Percentiles rank a stretch among this genome's conserved stretches.
These are phyloP conservation scores for Aspergillus incahuasiensis DNA, from an alignment of 495 filamentous ascomycete species.

Conservation along the genomic window DNA sequence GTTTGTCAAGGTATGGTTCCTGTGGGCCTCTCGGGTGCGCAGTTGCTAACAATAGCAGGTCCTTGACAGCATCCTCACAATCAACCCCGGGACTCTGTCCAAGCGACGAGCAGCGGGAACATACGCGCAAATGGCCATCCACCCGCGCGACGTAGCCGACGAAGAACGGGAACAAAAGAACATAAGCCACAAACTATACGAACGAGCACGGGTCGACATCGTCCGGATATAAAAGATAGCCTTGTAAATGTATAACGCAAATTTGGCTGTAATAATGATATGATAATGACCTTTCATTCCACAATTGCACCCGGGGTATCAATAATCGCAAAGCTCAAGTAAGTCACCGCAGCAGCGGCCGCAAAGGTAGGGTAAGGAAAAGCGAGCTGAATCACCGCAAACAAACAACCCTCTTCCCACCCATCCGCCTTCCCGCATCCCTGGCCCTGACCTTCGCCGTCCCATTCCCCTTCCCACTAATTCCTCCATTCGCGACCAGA, in stretches of 20 bases:
- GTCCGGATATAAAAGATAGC: constrained; percentile 57
- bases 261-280: constrained; percentile 11
- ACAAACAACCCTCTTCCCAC: constrained; percentile 33
- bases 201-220: constrained; percentile 81
- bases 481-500: constrained; percentile 50
- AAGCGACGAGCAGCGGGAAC: constrained; percentile 76
- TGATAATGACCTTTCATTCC: constrained; percentile 13
- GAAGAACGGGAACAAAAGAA: constrained; percentile 56
- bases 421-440: constrained; percentile 15
- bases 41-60: constrained; percentile 47
- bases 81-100: constrained; percentile 85
- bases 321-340: not conserved
- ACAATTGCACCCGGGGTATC: constrained; percentile 1
- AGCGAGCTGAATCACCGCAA: constrained; percentile 27
- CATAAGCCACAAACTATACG: constrained; percentile 69
- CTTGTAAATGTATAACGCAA: constrained; percentile 19
- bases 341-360: not conserved
- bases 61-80: constrained; percentile 74
- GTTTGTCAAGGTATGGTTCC: constrained; percentile 71
- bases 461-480: constrained; percentile 21
- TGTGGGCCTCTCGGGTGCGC: not conserved
- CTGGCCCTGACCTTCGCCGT: constrained; percentile 17
- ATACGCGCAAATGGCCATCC: constrained; percentile 70
- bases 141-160: constrained; percentile 54
- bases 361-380: too few species aligned